Base-by-base conservation (phyloP, 2,329 filamentous ascomycete genomes). In the Aspergillus intermedius region DNA sequence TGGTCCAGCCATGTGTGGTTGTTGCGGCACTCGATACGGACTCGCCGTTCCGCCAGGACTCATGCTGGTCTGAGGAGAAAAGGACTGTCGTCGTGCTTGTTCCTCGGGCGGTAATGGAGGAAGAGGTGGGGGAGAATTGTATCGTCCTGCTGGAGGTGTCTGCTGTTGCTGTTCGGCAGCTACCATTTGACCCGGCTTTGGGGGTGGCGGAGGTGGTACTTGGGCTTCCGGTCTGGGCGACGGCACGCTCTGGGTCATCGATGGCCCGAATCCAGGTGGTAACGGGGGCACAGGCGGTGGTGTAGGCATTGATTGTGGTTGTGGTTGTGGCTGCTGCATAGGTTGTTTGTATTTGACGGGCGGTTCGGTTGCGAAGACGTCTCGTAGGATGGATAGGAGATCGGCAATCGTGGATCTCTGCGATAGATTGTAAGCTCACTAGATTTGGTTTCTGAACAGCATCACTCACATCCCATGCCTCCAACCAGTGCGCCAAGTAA, bases 281-380 rank as follows among this genome's bases (percentile, higher is more conserved):
- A 86, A 74, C 47, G 87, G 86, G 50, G 87, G 87, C n/a, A 86
- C 69, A 10, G 84, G 83, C 28, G 86, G 86, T 44, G 83, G 82
- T 49, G 75, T 72, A 23, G 63, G 60, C n/a, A 54, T 53, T 8
- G 65, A 49, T 41, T 63, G 62, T 21, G 68, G 59, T 41, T 63
- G 62, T 21, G 68, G 59, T 37, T 68, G 67, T 45, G 58, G 59
- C 49, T 61, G 65, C 40, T 56, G 50, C 30, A 64, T 63, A 34
- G 63, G 64, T 54, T 83, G 83, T 57, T 83, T 84, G 30, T 90
- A 83, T 51, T 93, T 83, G 3, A 97, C 88, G 0, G 93, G 93
- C 7, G 93, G 93, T 61, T 98, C 93, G 70, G 94, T 95, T 34
- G 90, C 86, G 64, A 98, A 98, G 19, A 97, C 77, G 47, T 93